Evolutionary conservation across 202 grass and related monocot species (phyloP), one percentile per base, ranked within the genome.

Genomic region (Schoenoplectus tabernaemontani): DNA sequence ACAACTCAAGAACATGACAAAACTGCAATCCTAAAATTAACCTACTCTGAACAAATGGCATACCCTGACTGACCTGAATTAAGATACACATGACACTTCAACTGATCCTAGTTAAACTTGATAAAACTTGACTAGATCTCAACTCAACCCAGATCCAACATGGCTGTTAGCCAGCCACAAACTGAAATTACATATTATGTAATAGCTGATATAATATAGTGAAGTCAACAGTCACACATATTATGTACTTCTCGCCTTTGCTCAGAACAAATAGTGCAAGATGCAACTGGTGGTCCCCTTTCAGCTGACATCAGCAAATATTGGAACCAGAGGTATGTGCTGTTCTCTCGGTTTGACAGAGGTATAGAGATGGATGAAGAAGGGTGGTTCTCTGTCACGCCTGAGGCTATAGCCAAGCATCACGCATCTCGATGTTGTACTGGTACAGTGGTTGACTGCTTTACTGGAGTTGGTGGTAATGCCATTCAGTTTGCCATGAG

Each of bases 371-470:
- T 98, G 91, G 95, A 98, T 82, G 86, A 90, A 92, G 91, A 94
- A 81, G 95, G 95, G 32, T 98, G 95, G 95, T 98, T 92, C 86
- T 98, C 95, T 84, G 95, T 98, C 15, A 98, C 96, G 3, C 96
- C 89, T 73, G 89, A 98, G 83, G 57, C 70, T 10, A 95, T 98
- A n/a, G 96, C 96, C 82, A 95, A 86, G 76, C 90, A 98, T 89
- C 96, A 98, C 83, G 91, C 91, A 68, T 91, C 86, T 82, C 84
- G 91, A 79, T 86, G 89, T 68, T 78, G 88, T 77, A 59, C n/a
- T 0, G 88, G 96, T 3, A 59, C 84, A 78, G 64, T 91, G 38
- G 88, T 95, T 46, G 89, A 98, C 77, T 98, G 88, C 84, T 98
- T 98, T 78, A 85, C 95, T 38, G 91, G 95, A 61, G 89, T 92